Evolutionary conservation across 345 rosid species (phyloP).

Genomic region (Cardamine resedifolia): DNA sequence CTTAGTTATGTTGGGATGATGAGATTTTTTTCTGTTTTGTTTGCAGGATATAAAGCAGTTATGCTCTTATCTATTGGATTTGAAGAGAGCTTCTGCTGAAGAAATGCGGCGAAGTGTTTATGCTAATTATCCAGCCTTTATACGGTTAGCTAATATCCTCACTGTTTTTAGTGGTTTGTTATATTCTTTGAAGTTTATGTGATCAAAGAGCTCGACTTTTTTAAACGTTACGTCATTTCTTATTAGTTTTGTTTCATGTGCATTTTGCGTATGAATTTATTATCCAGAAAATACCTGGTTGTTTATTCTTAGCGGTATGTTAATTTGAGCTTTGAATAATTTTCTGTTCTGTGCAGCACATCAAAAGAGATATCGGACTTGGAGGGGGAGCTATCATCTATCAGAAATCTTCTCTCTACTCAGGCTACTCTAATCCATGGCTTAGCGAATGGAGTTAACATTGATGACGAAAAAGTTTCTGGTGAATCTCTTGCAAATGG

Average conservation of each 20-base stretch:
- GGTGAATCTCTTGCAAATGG: slow-evolving; percentile 50
- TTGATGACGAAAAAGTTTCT: slow-evolving; percentile 52
- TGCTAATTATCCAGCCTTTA: slow-evolving; percentile 96
- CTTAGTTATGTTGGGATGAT: background rate
- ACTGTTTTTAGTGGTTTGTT: slow-evolving; percentile 7
- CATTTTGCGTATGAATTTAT: background rate
- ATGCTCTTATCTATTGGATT: slow-evolving; percentile 78
- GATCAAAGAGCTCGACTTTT: background rate
- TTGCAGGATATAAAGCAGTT: slow-evolving; percentile 85
- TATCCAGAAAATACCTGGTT: background rate
- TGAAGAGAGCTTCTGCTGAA: slow-evolving; percentile 97
- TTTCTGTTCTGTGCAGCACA: slow-evolving; percentile 57
- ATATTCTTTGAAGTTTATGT: background rate
- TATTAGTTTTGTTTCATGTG: slow-evolving; percentile 10
- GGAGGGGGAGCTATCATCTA: slow-evolving; percentile 95
- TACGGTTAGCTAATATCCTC: slow-evolving; percentile 55
- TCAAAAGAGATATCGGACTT: slow-evolving; percentile 98
- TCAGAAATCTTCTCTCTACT: slow-evolving; percentile 86
- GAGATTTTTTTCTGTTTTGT: background rate
- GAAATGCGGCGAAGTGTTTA: slow-evolving; percentile 98
- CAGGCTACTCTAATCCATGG: slow-evolving; percentile 93
- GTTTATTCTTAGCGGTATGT: background rate
- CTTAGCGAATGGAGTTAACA: slow-evolving; percentile 83
- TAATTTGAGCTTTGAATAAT: slow-evolving; percentile 3
- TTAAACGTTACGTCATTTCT: background rate